Base-by-base conservation (phyloP, 2,329 filamentous ascomycete genomes). In the Diaporthe citri region DNA sequence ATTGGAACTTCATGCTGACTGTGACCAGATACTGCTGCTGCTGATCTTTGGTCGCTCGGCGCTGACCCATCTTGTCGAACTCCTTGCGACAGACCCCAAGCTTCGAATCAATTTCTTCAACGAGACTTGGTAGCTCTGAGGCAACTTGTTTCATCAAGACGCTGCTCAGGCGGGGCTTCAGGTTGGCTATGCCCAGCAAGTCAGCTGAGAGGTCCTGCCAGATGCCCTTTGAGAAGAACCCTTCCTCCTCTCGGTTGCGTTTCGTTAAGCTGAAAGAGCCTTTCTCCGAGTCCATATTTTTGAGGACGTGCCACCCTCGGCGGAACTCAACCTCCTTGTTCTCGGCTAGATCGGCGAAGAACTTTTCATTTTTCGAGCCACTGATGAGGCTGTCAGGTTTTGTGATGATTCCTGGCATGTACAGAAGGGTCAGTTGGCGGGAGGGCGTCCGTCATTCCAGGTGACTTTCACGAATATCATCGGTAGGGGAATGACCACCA, bases 321-420 rank as follows among this genome's bases (percentile, higher is more conserved):
- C 73, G 48, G 28, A 77, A 71, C 4, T 67, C 77, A 0, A 83
- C 80, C 36, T 85, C 80, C 74, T 82, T 55, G 55, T 85, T 85
- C 60, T 77, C 78, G 4, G 82, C 81, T 59, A 84, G 78, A 31
- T 77, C 74, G 8, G 81, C 73, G 25, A 79, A 83, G 31, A 77
- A 77, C 0, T 62, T 72, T 74, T 84, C 82, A 31, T 78, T 84
- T 0, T 82, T 82, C 0, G 86, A 84, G 13, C 81, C 79, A 5
- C 76, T 31, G 7, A 77, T 72, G 39, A 79, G 72, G n/a, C 76
- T 78, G 66, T 91, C 89, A 0, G 88, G 88, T 78, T 90, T 90
- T 1, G 90, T 91, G 77, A 91, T 88, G 77, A 91, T 85, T 1
- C 89, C 72, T 74, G 5, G 34, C 9, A 20, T 8, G 22, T 4